phyloP scores from a whole-genome alignment of 306 rosid species.

The Pyrus pyrifolia region DNA sequence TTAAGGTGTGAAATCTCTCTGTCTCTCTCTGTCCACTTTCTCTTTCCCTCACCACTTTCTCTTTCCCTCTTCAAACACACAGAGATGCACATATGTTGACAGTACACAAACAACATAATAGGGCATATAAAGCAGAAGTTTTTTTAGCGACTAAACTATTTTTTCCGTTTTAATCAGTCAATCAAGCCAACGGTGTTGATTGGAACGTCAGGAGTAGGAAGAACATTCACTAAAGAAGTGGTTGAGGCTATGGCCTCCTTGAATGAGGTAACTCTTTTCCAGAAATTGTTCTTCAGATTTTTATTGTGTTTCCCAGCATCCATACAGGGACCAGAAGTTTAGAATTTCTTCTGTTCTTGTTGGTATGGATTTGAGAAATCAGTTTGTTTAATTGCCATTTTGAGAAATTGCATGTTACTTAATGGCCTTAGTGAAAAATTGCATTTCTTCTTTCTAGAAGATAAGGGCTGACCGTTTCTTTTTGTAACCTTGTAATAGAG shows the following conservation, averaged over 20 bases:
- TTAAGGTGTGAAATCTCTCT: slow-evolving; percentile 48
- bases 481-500: slow-evolving; percentile 21
- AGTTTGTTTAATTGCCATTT: background rate
- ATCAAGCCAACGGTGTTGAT: slow-evolving; percentile 87
- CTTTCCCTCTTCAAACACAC: background rate
- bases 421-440: background rate
- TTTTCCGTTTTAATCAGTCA: slow-evolving; percentile 38
- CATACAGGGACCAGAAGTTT: background rate
- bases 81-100: background rate
- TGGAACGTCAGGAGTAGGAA: slow-evolving; percentile 92
- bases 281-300: background rate
- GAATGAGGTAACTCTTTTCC: slow-evolving; percentile 53
- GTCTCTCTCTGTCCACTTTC: background rate
- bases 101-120: background rate
- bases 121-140: background rate
- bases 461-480: background rate
- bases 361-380: background rate
- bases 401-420: background rate
- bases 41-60: background rate
- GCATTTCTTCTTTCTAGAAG: background rate
- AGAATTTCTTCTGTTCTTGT: background rate
- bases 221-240: slow-evolving; percentile 63
- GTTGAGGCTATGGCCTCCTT: slow-evolving; percentile 68
- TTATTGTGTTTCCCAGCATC: background rate
- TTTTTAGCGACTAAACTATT: slow-evolving; percentile 5